phyloP scores from a whole-genome alignment of 345 rosid genomes.

The Populus pruinosa region DNA sequence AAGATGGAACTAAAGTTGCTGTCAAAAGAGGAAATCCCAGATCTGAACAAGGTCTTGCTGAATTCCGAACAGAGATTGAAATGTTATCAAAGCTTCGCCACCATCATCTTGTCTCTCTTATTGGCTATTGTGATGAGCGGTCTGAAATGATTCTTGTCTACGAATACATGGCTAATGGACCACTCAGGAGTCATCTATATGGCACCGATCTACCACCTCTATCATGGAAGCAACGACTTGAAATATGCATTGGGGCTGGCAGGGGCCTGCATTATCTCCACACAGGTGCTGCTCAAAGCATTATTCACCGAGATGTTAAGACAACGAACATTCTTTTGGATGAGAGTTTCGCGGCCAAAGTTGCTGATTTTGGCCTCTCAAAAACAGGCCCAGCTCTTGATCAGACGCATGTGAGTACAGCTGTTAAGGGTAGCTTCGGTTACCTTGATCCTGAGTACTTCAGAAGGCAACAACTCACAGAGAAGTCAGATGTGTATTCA shows the following conservation, averaged over 20 bases:
- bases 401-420: constrained; percentile 98
- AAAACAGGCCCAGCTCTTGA: constrained; percentile 90
- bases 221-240: constrained; percentile 94
- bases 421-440: constrained; percentile 99
- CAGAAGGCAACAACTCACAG: constrained; percentile 92
- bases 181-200: constrained; percentile 89
- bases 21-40: constrained; percentile 99
- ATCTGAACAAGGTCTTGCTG: constrained; percentile 98
- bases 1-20: constrained; percentile 83
- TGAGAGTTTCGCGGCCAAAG: constrained; percentile 91
- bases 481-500: constrained; percentile 95
- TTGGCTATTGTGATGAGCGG: constrained; percentile 93
- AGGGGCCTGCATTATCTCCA: constrained; percentile 97
- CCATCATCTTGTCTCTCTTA: constrained; percentile 95
- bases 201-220: constrained; percentile 82
- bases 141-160: constrained; percentile 95
- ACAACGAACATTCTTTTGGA: constrained; percentile 95
- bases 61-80: constrained; percentile 95
- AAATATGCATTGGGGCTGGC: constrained; percentile 96
- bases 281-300: constrained; percentile 96
- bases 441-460: constrained; percentile 98
- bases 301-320: constrained; percentile 96
- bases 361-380: constrained; percentile 96
- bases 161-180: constrained; percentile 98
- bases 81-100: constrained; percentile 97